Evolutionary conservation across 1,284 basidiomycete species (phyloP), one percentile per base, ranked within the genome.

Genomic region (Ustanciosporium gigantosporum): DNA sequence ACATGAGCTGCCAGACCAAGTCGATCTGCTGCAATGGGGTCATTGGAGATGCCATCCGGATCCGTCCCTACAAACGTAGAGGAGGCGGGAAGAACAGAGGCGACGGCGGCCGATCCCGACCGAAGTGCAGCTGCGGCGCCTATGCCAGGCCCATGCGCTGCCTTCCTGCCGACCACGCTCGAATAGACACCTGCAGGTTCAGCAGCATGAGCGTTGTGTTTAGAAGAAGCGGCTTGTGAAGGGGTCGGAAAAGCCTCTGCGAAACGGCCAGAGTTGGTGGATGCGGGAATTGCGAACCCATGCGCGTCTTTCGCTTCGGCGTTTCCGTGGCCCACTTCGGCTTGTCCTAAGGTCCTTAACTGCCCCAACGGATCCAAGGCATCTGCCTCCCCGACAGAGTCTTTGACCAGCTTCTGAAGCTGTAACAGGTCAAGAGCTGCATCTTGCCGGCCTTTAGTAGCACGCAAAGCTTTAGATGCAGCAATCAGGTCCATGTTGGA

Each of bases 381-480:
- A 25, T 75, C 73, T 2, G 70, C 52, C 17, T 48, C 41, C 9
- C 48, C 56, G 3, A 66, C 55, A 13, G 65, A 40, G 5, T 50
- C 49, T 22, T 56, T 31, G 17, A 76, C 69, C 2, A 65, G 40
- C 6, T 44, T 45, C 34, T 67, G 41, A 31, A 77, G 51, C 21
- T 74, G 57, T 3, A 75, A 37, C n/a, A 77, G 38, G 42, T 77
- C 74, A 22, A 77, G 41, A 16, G 67, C 64, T 2, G 73, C 67
- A 31, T 74, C 69, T 35, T 73, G 65, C 24, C 66, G 41, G 2
- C 73, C 74, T 29, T 67, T 59, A 4, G 73, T 73, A 15, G 73
- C 69, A 15, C 57, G 49, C 13, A 75, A 37, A 3, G 68, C 68
- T 32, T 49, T 47, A 9, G 40, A 27, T 3, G 70, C 62, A 4